Evolutionary conservation across 1,139 yeast species (phyloP), one percentile per base, ranked within the genome.

Genomic region (Scheffersomyces quercinus): DNA sequence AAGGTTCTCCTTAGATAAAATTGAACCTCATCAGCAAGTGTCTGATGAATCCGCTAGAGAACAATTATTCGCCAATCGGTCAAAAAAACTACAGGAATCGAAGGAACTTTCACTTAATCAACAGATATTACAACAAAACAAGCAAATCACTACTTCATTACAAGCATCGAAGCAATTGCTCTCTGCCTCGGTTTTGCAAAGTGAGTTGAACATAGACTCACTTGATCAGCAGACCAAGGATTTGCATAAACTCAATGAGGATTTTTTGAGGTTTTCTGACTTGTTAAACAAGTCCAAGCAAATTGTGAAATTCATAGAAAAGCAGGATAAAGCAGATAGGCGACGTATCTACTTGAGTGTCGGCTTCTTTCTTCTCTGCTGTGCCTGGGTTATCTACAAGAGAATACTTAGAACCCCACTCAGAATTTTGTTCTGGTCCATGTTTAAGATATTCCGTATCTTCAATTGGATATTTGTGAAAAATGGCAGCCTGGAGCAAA

Each of bases 301-400:
- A 36, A 73, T 85, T 37, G 87, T 85, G 36, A 71, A 73, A 49
- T 77, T 82, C 45, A 79, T 85, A 43, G 88, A 85, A 54, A 81
- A 81, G 54, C 87, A 88, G 40, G 89, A 86, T 54, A 70, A 74
- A 43, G 66, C 75, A 48, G 93, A 86, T 54, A 72, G 86, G 41
- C 68, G 77, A 39, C 67, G 81, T 44, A 84, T 85, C 56, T 79
- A 82, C 50, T 61, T 78, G 41, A 73, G 88, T 28, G 54, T 85
- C 37, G 81, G 80, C 14, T 82, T 85, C 50, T 73, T 85, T 45
- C 66, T 74, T 3, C 50, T 74, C 2, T 84, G 83, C 31, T 68
- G 86, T 49, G 57, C 66, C 3, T 84, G 88, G 85, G 81, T 85
- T 15, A 50, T 84, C 2, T 85, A 86, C 82, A 65, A 84, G 50